Conservation (phyloP, 1,284 basidiomycete species). For the Rhodofomes roseus region DNA sequence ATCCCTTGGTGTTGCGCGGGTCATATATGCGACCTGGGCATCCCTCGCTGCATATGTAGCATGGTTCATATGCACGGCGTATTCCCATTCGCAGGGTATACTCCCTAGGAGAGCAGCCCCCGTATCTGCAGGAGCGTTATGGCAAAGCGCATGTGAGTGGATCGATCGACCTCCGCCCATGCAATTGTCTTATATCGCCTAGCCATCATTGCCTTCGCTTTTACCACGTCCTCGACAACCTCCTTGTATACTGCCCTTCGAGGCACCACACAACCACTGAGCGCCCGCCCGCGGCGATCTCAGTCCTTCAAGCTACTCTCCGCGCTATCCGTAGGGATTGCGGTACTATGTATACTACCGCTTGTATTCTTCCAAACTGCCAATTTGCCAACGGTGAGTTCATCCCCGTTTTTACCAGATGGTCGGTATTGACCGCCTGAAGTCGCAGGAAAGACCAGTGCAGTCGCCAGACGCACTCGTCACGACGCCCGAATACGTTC, state of each 20-base stretch:
- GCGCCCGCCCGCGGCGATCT: slow-evolving; percentile 43
- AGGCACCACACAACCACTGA: slow-evolving; percentile 34
- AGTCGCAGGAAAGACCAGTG: slow-evolving; percentile 14
- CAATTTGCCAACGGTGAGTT: slow-evolving; percentile 38
- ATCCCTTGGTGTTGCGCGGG: slow-evolving; percentile 47
- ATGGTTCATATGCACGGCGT: slow-evolving; percentile 53
- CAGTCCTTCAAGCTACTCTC: slow-evolving; percentile 60
- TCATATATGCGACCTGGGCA: slow-evolving; percentile 52
- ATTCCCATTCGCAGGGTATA: slow-evolving; percentile 44
- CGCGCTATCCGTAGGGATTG: slow-evolving; percentile 43
- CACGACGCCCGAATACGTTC: slow-evolving; percentile 21
- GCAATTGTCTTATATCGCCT: not conserved
- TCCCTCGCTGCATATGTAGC: slow-evolving; percentile 54
- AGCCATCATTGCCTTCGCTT: slow-evolving; percentile 59
- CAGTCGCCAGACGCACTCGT: slow-evolving; percentile 16
- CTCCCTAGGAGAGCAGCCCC: slow-evolving; percentile 35
- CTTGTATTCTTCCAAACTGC: slow-evolving; percentile 50
- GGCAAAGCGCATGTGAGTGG: slow-evolving; percentile 61
- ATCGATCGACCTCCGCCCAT: not conserved
- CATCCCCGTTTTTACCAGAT: slow-evolving; percentile 3
- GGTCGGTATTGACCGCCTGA: slow-evolving; percentile 6
- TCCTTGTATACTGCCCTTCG: slow-evolving; percentile 60
- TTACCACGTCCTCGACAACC: slow-evolving; percentile 59
- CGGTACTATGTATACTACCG: slow-evolving; percentile 50
- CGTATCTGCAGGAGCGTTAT: slow-evolving; percentile 45